These are phyloP conservation scores for Rhynchosporium agropyri DNA, from an alignment of 2,329 filamentous ascomycete species.

Conservation along the genomic window DNA sequence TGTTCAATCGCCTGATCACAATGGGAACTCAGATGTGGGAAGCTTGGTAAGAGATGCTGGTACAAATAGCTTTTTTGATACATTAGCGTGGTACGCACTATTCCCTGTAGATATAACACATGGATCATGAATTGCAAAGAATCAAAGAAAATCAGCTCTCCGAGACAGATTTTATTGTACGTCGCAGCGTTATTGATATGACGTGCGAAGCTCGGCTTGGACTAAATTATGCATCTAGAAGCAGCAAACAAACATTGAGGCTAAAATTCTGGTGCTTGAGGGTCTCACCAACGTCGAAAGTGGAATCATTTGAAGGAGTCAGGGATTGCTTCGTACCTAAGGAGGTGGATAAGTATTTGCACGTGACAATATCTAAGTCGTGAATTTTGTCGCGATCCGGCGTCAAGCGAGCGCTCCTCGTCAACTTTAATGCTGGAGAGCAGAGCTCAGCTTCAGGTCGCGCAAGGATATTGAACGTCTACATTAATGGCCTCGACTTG, in stretches of 20 bases:
- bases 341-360: neutral
- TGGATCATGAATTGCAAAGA: too few relatives aligned
- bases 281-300: neutral
- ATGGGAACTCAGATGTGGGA: conserved; percentile 86
- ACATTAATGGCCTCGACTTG: too few relatives aligned
- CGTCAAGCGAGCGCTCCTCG: conserved; percentile 2
- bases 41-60: conserved; percentile 56
- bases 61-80: neutral
- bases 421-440: neutral
- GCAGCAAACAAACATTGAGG: too few relatives aligned
- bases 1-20: conserved; percentile 78
- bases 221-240: too few relatives aligned
- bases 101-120: too few relatives aligned
- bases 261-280: too few relatives aligned
- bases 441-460: too few relatives aligned
- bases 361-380: neutral
- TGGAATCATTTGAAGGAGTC: neutral
- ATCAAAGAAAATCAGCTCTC: too few relatives aligned
- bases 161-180: too few relatives aligned
- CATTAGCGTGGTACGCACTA: neutral
- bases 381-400: conserved; percentile 1
- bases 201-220: too few relatives aligned
- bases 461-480: too few relatives aligned
- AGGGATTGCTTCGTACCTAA: neutral
- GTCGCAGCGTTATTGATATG: too few relatives aligned